Percentiles rank a stretch among this genome's conserved stretches.
Evolutionary conservation across 2,329 filamentous ascomycete species (phyloP).

Genomic region (Botrytis cinerea): DNA sequence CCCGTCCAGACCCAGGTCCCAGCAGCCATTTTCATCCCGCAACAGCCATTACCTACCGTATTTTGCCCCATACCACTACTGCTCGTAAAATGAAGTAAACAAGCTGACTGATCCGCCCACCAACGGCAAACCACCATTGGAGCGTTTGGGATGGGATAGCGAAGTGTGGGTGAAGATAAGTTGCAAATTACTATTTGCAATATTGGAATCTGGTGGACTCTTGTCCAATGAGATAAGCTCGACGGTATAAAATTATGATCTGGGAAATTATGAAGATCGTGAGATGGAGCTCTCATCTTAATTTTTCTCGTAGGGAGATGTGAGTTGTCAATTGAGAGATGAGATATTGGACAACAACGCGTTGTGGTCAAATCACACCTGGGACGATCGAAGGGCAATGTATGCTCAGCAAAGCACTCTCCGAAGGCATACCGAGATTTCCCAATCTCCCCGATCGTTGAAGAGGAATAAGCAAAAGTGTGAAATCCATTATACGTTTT

Average conservation of each 20-base stretch:
- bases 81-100: constrained; percentile 22
- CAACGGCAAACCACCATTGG: neutral
- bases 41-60: constrained; percentile 18
- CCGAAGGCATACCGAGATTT: constrained; percentile 6
- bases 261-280: constrained; percentile 16
- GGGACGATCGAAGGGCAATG: neutral
- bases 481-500: neutral
- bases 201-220: neutral
- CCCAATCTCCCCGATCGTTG: neutral
- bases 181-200: constrained; percentile 18
- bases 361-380: neutral
- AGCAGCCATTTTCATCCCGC: constrained; percentile 15
- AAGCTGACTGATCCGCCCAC: neutral
- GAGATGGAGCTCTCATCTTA: constrained; percentile 13
- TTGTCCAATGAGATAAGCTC: neutral
- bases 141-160: neutral
- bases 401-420: neutral
- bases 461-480: neutral
- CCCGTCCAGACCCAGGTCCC: constrained; percentile 17
- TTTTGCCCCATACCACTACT: constrained; percentile 18
- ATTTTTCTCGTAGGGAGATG: neutral
- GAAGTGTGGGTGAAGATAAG: neutral
- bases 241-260: constrained; percentile 3
- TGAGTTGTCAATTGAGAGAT: constrained; percentile 14
- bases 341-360: neutral